A percentile compares a stretch with the other conserved stretches of the same genome.
These are phyloP conservation scores for Eragrostis nindensis DNA, from an alignment of 176 grass and related monocot genomes.

Conservation along the genomic window DNA sequence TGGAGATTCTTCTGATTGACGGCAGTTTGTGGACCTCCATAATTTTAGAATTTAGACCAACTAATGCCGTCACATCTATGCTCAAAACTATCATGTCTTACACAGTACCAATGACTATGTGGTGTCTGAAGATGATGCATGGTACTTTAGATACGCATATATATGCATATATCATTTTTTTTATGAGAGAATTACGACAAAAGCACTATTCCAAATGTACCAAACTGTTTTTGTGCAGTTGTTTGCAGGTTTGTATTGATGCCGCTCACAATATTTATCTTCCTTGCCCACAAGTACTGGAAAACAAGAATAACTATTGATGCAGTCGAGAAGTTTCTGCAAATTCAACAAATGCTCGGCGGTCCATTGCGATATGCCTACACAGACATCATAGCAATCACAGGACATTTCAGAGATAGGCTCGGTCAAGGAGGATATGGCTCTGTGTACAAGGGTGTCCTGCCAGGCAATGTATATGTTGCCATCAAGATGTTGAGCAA, in stretches of 20 bases:
- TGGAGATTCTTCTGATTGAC: no score
- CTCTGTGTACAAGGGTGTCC: constrained; percentile 44
- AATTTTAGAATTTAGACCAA: no score
- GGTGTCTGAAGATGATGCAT: background rate
- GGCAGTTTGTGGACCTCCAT: no score
- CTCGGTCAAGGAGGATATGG: constrained; percentile 60
- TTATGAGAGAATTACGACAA: no score
- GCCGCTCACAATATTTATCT: constrained; percentile 1
- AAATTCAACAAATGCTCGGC: constrained; percentile 23
- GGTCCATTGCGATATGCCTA: constrained; percentile 44
- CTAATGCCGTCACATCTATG: no score
- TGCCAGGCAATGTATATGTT: background rate
- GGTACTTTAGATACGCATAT: background rate
- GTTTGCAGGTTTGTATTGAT: constrained; percentile 22
- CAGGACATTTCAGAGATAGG: constrained; percentile 53
- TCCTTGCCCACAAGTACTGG: constrained; percentile 54
- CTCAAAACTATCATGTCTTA: no score
- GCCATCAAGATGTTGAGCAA: constrained; percentile 47
- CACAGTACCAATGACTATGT: no score
- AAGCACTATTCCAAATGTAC: no score
- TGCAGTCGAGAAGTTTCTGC: constrained; percentile 47
- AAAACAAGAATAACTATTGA: constrained; percentile 20
- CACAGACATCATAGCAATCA: constrained; percentile 51
- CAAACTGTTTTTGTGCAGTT: background rate
- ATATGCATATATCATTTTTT: background rate